Base-by-base conservation (phyloP, 176 grass and related monocot species). In the Paspalum notatum region DNA sequence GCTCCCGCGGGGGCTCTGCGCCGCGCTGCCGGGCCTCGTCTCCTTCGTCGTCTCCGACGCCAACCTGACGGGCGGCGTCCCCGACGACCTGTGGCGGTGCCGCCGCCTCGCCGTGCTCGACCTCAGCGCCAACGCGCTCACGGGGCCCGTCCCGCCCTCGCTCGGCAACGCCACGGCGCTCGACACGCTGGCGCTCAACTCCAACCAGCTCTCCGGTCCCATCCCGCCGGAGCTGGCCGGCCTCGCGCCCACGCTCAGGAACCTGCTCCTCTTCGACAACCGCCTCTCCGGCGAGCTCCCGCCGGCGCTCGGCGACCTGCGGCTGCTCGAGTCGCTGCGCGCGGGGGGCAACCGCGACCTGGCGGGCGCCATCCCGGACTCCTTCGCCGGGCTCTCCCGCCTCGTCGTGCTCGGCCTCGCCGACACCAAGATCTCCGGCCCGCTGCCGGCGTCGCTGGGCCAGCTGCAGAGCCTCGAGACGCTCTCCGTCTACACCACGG, bases 381-480 rank as follows among this genome's bases (percentile, higher is more conserved):
- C 90, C 0, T 45, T 98, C 60, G 87, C 90, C 25, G 77, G 62
- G 44, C 84, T 94, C 0, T 47, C 86, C n/a, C 88, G 12, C 40
- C 96, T 98, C 47, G 85, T 13, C 8, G 86, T 98, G 54, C 92
- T 98, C 1, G 96, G 96, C 4, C 91, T 98, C 47, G 92, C 96
- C 5, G 92, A 95, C n/a, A 98, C 96, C 18, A 95, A 95, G 70
- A 86, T 98, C 78, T 95, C 92, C 45, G 96, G 92, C 55, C 26
- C 32, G 25, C 57, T 98, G 38, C 92, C 96, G 22, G 49, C 88
- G 24, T 93, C 90, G 39, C 43, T 98, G 3, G 92, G 96, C 1
- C 71, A 53, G 69, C 90, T 98, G 0, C 72, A 87, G 64, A 93
- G 80, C 51, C 72, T 98, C 18, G 75, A 98, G 77, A 95, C 90